Evolutionary conservation across 441 rosid species (phyloP), one percentile per base, ranked within the genome.

Genomic region (Pelargonium fulgidum): DNA sequence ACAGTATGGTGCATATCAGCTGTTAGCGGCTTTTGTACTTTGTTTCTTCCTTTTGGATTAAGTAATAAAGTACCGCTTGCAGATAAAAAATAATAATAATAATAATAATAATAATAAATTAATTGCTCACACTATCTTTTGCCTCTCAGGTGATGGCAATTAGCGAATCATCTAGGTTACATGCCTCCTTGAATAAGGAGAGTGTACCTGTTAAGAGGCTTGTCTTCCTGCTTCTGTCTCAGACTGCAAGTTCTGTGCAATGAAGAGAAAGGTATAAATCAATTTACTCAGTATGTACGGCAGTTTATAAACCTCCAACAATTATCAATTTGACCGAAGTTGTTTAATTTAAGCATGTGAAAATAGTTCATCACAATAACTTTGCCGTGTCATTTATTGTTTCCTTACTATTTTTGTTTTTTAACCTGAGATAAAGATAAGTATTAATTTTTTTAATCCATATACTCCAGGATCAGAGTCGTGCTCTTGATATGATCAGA

Each of bases 391-490:
- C n/a, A 12, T 48, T 33, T 7, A 45, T 61, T 10, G 12, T 61
- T 36, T 66, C 24, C 14, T 58, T n/a, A n/a, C 6, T 3, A 7
- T 42, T 1, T 42, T 42, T 7, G 5, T 48, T 12, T 14, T 50
- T 50, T 50, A 5, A 50, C 58, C 3, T 7, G 7, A 13, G 58
- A 14, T 5, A 0, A n/a, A n/a, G 7, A 13, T 0, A 50, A n/a
- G 4, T 0, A 9, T 56, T 22, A 22, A 42, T 36, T 42, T 62
- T 54, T 59, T 2, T 52, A 52, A 0, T 66, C 1, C 14, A 44
- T 66, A 72, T 64, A 41, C 65, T 81, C 82, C 91, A 91, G 97
- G 97, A 91, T 79, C 97, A 91, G 73, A 81, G 78, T 87, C 96
- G 93, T 33, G 92, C 96, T 48, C 91, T 94, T 70, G 92, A 89